Base-by-base conservation (phyloP, 495 filamentous ascomycete genomes). In the Peziza echinospora region DNA sequence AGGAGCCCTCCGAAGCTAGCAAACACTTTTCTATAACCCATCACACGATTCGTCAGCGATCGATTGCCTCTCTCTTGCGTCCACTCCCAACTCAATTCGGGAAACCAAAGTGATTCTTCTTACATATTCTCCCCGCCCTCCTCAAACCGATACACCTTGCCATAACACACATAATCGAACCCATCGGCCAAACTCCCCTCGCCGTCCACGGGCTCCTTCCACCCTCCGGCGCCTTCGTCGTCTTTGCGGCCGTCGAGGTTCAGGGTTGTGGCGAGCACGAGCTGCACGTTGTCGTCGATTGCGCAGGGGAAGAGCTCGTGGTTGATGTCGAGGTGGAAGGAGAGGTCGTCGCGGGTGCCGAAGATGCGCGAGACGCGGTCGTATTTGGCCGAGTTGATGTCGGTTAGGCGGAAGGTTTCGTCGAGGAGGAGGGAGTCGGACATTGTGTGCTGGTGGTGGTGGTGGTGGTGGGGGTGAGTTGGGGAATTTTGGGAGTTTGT, bases 71-170 rank as follows among this genome's bases (percentile, higher is more conserved):
- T 21, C 37, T 43, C 21, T 1, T 39, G 21, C 10, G 44, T 45
- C 19, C 21, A 25, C 11, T 5, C 2, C 24, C 1, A 21, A 26
- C 16, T 1, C 28, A 16, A 17, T 41, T 21, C 39, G n/a, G n/a
- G n/a, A n/a, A n/a, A n/a, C n/a, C n/a, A n/a, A n/a, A n/a, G n/a
- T n/a, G n/a, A n/a, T n/a, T n/a, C n/a, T n/a, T 69, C 84, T 66
- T 65, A 93, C 89, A 94, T 89, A 47, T 71, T 82, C 58, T 80
- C 75, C 24, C 80, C 76, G 39, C 72, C 81, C 61, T 94, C 89
- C 64, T 91, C 84, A 61, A 96, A 94, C 54, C 84, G 78, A 67
- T 99, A 99, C 26, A 93, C 78, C 75, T 94, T 96, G 49, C 89
- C 89, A 63, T 93, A 76, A 63, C 85, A 93, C 41, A 96, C 89